A percentile compares a stretch with the other conserved stretches of the same genome.
Conservation (phyloP, 768 basidiomycete species). For the Infundibulicybe gibba region DNA sequence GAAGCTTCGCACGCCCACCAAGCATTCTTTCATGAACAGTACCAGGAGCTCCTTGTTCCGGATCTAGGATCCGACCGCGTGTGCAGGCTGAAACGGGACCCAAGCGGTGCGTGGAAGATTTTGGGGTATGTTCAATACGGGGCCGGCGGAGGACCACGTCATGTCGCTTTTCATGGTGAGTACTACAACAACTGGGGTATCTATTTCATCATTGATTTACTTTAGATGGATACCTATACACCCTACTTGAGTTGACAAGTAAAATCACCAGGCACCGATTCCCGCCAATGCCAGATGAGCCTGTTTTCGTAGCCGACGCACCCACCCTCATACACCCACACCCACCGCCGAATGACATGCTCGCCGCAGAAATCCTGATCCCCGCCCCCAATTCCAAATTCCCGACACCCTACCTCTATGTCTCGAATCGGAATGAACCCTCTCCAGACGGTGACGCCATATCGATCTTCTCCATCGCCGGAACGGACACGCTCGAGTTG, state of each 20-base stretch:
- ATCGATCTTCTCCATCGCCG: conserved; percentile 58
- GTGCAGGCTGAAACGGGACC: conserved; percentile 45
- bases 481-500: conserved; percentile 41
- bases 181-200: not conserved
- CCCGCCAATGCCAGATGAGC: conserved; percentile 34
- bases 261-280: conserved; percentile 53
- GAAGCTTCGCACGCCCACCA: conserved; percentile 78
- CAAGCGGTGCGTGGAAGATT: conserved; percentile 44
- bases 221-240: conserved; percentile 61
- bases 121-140: conserved; percentile 44
- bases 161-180: conserved; percentile 62
- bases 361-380: conserved; percentile 68
- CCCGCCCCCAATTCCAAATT: conserved; percentile 48
- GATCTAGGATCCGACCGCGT: conserved; percentile 77
- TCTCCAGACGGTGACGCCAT: conserved; percentile 69
- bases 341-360: conserved; percentile 45
- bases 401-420: conserved; percentile 59
- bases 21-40: conserved; percentile 43
- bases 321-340: conserved; percentile 46
- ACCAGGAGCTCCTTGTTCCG: conserved; percentile 62
- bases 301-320: conserved; percentile 40
- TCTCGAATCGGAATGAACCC: conserved; percentile 75
- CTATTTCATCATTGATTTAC: not conserved
- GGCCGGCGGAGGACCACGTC: conserved; percentile 68
- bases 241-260: conserved; percentile 63